Percentiles rank a stretch among this genome's conserved stretches.
These are phyloP conservation scores for Solanum etuberosum DNA, from an alignment of 257 asterid species.

Conservation along the genomic window DNA sequence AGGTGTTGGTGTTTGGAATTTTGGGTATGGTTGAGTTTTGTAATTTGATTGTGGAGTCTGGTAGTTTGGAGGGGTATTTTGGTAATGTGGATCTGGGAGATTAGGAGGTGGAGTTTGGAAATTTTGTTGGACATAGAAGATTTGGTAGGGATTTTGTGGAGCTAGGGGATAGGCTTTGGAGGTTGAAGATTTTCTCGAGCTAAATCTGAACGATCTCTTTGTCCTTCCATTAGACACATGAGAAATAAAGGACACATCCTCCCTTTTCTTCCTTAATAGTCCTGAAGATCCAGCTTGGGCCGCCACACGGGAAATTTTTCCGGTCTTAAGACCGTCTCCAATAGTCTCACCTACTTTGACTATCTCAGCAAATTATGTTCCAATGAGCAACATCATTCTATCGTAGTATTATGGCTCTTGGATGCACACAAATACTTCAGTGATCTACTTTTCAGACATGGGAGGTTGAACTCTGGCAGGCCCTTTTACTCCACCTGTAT, in stretches of 20 bases:
- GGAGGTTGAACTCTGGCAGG: neutral
- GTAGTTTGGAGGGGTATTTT: neutral
- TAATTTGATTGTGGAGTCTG: too few relatives aligned
- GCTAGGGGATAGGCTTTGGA: neutral
- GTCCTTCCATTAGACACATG: neutral
- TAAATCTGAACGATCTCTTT: neutral
- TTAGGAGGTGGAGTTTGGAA: neutral
- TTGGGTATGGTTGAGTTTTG: neutral
- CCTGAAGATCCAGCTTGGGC: neutral
- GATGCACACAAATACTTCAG: neutral
- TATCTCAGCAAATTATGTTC: neutral
- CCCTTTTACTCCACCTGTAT: neutral
- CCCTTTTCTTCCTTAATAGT: neutral
- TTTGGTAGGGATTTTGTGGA: neutral
- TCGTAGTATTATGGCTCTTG: neutral
- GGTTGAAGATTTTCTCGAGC: neutral
- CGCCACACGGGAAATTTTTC: neutral
- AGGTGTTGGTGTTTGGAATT: neutral
- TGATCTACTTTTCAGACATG: neutral
- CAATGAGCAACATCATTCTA: neutral
- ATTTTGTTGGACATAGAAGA: neutral
- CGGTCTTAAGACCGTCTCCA: neutral
- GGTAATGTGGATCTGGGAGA: neutral
- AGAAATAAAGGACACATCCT: neutral
- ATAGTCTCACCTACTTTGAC: neutral